Percentiles rank a stretch among this genome's conserved stretches.
Evolutionary conservation across 2,329 filamentous ascomycete genomes (phyloP).

Genomic region (Huntiella moniliformis): DNA sequence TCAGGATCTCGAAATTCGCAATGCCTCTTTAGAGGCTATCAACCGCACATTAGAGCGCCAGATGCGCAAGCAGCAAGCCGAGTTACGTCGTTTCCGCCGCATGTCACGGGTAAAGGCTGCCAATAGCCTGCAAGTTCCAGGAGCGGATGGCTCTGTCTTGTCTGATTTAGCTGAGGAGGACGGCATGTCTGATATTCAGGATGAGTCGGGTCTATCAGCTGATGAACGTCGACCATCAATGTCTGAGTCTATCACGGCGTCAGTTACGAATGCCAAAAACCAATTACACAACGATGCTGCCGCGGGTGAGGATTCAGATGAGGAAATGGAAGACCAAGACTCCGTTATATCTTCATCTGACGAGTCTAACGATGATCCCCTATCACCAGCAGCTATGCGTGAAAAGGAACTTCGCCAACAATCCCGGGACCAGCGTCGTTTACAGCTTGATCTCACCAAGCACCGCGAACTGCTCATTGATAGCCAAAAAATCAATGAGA

Average conservation of each 20-base stretch:
- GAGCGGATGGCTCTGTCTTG: slow-evolving; percentile 23
- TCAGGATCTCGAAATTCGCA: slow-evolving; percentile 88
- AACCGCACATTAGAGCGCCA: slow-evolving; percentile 85
- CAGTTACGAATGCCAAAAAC: slow-evolving; percentile 22
- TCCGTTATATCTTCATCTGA: slow-evolving; percentile 33
- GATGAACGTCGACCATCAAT: not conserved
- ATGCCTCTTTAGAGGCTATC: slow-evolving; percentile 85
- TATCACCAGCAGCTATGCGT: slow-evolving; percentile 22
- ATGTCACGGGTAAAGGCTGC: slow-evolving; percentile 52
- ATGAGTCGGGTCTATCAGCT: slow-evolving; percentile 5
- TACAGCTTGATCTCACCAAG: slow-evolving; percentile 71
- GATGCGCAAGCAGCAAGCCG: slow-evolving; percentile 74
- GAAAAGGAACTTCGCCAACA: slow-evolving; percentile 33
- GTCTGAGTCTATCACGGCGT: not conserved
- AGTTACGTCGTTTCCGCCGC: slow-evolving; percentile 71
- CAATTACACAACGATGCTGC: slow-evolving; percentile 28
- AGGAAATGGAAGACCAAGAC: slow-evolving; percentile 25
- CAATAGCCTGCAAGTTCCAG: slow-evolving; percentile 22
- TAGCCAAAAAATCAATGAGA: slow-evolving; percentile 89
- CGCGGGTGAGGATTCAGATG: slow-evolving; percentile 23
- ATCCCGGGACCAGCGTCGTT: slow-evolving; percentile 60
- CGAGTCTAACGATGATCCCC: slow-evolving; percentile 24
- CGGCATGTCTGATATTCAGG: not conserved
- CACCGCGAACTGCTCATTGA: slow-evolving; percentile 79
- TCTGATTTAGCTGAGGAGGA: slow-evolving; percentile 33